phyloP scores from a whole-genome alignment of 2,329 filamentous ascomycete species.

The Penicillium sclerotigenum region DNA sequence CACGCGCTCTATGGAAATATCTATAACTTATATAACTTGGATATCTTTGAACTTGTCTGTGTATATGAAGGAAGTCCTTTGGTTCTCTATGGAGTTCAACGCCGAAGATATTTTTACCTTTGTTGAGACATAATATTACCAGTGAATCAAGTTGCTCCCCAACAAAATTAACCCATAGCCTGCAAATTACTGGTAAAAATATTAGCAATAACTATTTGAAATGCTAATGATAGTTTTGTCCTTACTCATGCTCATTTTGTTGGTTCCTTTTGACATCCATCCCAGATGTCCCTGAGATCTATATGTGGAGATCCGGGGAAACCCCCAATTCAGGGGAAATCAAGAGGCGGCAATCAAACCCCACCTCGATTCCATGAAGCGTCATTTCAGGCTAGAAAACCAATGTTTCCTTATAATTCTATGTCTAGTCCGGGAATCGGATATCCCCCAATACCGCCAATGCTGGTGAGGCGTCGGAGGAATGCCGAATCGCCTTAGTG shows the following conservation, averaged over 20 bases:
- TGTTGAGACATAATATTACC: no score
- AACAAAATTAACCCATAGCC: not conserved
- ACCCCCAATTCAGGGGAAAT: not conserved
- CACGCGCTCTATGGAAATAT: not conserved
- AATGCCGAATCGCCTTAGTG: constrained; percentile 16
- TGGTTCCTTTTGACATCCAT: not conserved
- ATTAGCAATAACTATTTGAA: no score
- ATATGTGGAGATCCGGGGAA: constrained; percentile 3
- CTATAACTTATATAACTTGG: no score
- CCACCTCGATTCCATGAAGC: not conserved
- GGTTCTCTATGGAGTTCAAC: not conserved
- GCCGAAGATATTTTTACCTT: not conserved
- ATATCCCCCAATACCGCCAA: not conserved
- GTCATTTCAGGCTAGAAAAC: no score
- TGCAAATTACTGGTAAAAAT: not conserved
- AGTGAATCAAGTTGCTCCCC: not conserved
- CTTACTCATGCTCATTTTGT: not conserved
- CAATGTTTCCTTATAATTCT: not conserved
- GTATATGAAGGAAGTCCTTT: not conserved
- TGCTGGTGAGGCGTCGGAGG: constrained; percentile 8
- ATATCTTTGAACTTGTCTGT: not conserved
- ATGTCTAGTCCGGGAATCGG: not conserved
- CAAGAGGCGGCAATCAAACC: not conserved
- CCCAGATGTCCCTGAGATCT: not conserved
- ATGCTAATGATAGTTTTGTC: not conserved